Base-by-base conservation (phyloP, 306 rosid species). In the Oemleria cerasiformis region DNA sequence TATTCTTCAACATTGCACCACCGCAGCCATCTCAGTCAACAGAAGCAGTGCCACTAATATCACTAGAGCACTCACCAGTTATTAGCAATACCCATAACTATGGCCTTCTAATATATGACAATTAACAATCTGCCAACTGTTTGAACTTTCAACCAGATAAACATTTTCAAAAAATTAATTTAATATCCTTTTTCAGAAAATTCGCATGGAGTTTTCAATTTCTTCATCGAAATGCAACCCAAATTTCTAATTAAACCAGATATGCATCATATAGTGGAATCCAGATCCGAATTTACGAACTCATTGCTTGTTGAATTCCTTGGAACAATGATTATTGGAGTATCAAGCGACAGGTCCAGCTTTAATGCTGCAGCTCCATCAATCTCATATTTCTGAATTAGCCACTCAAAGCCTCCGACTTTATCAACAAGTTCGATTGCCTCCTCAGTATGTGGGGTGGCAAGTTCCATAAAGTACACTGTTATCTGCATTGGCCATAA, bases 361-460 rank as follows among this genome's bases (percentile, higher is more conserved):
- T 91, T 91, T 55, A 94, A 79, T 25, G 99, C 92, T 17, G 90
- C 49, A 75, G 99, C 96, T 72, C 99, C 99, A 71, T 94, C 99
- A 61, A 94, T 91, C 83, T 94, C 99, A 74, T 84, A 86, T 80
- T 94, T 94, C 86, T 91, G 90, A 81, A 94, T 91, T 72, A 94
- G 76, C 99, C 99, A 86, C 80, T 94, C 99, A 78, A 94, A 91
- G 65, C 88, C 99, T 63, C 99, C 99, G 73, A 94, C 99, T 83
- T 89, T 94, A 79, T 94, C 99, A 74, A 89, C 99, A 76, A 94
- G 97, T 81, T 91, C 82, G 69, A 89, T 86, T 65, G 96, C 99
- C 84, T 94, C 97, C 66, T 91, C 99, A 41, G 92, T 69, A 78
- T 68, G 84, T 20, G 97, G 97, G 73, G 97, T 81, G 25, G 99